Base-by-base conservation (phyloP, 2,329 filamentous ascomycete species). In the Alternaria metachromatica region DNA sequence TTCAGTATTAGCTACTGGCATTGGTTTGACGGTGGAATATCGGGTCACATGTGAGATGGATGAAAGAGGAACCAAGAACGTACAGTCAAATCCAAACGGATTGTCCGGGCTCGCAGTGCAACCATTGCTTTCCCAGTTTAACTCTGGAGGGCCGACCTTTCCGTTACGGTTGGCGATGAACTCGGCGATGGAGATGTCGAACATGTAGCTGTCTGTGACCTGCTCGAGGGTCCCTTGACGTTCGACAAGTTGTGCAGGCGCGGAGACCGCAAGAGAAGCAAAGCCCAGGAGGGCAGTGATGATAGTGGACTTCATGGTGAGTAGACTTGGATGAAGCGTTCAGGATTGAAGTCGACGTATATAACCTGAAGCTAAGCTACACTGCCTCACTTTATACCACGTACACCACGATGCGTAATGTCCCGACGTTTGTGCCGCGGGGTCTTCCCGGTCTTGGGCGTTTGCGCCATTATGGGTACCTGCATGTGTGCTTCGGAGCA, bases 201-300 rank as follows among this genome's bases (percentile, higher is more conserved):
- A 87, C 57, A 87, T 76, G 23, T 86, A 80, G 30, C 80, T 63
- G 63, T 88, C 85, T 1, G 84, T 86, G 11, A 55, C 43, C 5
- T 55, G 21, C 7, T 60, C 25, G 6, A 60, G 53, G 5, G 28
- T 3, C 2, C 2, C 21, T 6, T 53, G 49, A 1, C 56, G 56
- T 26, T 20, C 6, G 15, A 20, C 9, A n/a, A 25, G 13, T 3
- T 21, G 15, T 28, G 26, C 21, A 21, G 55, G 45, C 3, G 26
- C 55, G 6, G 44, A 45, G 12, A 46, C 6, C 1, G 41, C 45
- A 8, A 58, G 55, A 11, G 55, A 37, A 10, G 44, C 55, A 10
- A 49, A 18, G 20, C 55, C 44, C 4, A 58, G 15, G 5, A 58
- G 6, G 12, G 21, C 15, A 9, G 44, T 26, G 44, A 50, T 3